Evolutionary conservation across 1,284 basidiomycete species (phyloP).

Genomic region (Sanghuangporus weigelae): DNA sequence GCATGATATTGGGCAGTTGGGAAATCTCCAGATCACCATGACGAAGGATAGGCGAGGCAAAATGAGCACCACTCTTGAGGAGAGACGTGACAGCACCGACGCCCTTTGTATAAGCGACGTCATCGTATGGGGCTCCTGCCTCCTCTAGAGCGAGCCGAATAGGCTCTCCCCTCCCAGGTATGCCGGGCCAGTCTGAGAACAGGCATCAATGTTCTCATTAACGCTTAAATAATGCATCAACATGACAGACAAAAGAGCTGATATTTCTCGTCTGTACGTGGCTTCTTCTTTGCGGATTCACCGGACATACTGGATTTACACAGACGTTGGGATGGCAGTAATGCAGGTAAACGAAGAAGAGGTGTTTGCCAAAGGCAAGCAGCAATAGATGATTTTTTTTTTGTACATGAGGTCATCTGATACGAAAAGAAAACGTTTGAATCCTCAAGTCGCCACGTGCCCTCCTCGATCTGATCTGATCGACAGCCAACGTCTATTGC

Average conservation of each 20-base stretch:
- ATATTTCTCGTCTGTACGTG: constrained; percentile 11
- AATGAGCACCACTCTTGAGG: constrained; percentile 23
- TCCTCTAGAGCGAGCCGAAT: constrained; percentile 42
- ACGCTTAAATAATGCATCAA: background rate
- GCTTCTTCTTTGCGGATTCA: constrained; percentile 7
- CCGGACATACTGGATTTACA: background rate
- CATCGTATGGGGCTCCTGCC: constrained; percentile 34
- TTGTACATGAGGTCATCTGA: background rate
- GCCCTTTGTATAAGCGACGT: constrained; percentile 23
- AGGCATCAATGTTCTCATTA: background rate
- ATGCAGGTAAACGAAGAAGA: background rate
- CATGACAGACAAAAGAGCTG: constrained; percentile 8
- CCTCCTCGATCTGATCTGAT: too few relatives aligned
- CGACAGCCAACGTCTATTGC: too few relatives aligned
- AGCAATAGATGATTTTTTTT: background rate
- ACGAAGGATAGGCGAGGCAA: constrained; percentile 35
- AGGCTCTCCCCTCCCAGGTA: constrained; percentile 44
- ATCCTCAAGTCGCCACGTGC: too few relatives aligned
- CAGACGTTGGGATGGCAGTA: background rate
- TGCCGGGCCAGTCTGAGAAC: constrained; percentile 26
- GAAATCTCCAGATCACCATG: constrained; percentile 26
- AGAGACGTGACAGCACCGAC: constrained; percentile 1
- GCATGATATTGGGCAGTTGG: constrained; percentile 38
- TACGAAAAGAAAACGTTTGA: too few relatives aligned
- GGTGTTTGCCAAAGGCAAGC: background rate